Conservation (phyloP, 2,329 filamentous ascomycete species). For the Orbilia quercus region DNA sequence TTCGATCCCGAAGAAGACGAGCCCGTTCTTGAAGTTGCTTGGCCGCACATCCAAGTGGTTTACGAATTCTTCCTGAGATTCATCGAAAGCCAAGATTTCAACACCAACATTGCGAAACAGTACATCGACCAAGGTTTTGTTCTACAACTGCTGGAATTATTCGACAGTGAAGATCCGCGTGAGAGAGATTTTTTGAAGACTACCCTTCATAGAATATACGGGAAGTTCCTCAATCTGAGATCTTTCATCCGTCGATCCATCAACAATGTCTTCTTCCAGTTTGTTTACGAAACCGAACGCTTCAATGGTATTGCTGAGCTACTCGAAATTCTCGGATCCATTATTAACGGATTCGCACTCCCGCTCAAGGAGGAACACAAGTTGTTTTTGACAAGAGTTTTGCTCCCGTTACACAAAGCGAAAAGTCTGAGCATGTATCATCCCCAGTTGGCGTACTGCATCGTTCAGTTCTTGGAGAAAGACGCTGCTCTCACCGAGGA, state of each 20-base stretch:
- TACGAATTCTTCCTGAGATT: conserved; percentile 99
- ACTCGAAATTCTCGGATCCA: conserved; percentile 94
- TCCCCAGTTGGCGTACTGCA: conserved; percentile 96
- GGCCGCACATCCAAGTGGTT: conserved; percentile 99
- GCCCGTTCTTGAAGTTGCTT: conserved; percentile 95
- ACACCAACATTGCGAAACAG: conserved; percentile 98
- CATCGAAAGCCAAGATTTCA: conserved; percentile 99
- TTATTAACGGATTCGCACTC: conserved; percentile 97
- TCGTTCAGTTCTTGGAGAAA: conserved; percentile 98
- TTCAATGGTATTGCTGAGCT: conserved; percentile 99
- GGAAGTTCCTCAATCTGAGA: conserved; percentile 96
- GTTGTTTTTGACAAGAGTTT: conserved; percentile 90
- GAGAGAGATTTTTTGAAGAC: conserved; percentile 99
- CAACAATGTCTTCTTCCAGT: conserved; percentile 99
- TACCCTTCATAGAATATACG: conserved; percentile 96
- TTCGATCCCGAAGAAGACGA: conserved; percentile 99
- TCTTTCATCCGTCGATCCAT: conserved; percentile 98
- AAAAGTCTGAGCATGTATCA: conserved; percentile 99
- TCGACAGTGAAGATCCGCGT: conserved; percentile 96
- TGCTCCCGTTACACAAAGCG: conserved; percentile 95
- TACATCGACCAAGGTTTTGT: conserved; percentile 99
- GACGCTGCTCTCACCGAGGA: conserved; percentile 97
- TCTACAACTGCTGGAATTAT: conserved; percentile 90
- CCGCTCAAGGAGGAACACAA: conserved; percentile 99
- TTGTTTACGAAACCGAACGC: conserved; percentile 96